Base-by-base conservation (phyloP, 2,329 filamentous ascomycete species). In the Clonostachys rosea region DNA sequence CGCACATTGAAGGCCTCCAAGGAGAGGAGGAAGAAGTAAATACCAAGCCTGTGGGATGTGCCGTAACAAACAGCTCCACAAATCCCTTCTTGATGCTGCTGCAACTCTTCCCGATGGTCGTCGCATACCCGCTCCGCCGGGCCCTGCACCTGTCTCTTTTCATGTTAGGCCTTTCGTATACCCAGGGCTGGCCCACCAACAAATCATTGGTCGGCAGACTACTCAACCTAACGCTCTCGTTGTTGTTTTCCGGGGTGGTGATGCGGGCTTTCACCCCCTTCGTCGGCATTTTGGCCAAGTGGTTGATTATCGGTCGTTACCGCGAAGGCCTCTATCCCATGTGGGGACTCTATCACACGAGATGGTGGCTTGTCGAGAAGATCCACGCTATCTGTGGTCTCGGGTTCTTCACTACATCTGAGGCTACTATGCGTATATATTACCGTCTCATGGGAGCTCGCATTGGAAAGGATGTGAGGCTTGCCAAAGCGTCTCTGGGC, bases 341-440 rank as follows among this genome's bases (percentile, higher is more conserved):
- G 78, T 82, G 78, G 78, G 76, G 76, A 2, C 50, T 57, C 2
- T 81, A 81, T 54, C 78, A 81, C 56, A 80, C 75, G 0, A 67
- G 75, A 9, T 82, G 78, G 78, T 82, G 78, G 78, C 53, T 81
- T 47, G 70, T 73, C 2, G 71, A 81, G 55, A 81, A 81, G 61
- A 70, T 71, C 17, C 63, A 76, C 4, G 65, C 68, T 35, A 61
- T 79, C 12, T 69, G 67, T 47, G 78, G 76, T 14, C 68, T 65
- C 48, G 76, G 76, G 2, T 48, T 72, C 34, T 79, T 77, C 50
- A 58, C 56, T 18, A 50, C 61, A 44, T 66, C 62, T 41, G 68
- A 75, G 42, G 61, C 52, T 34, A 68, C 67, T 0, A 59, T 64
- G 6, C 56, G 67, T 9, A 49, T 73, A 1, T 81, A 79, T 59